phyloP scores from a whole-genome alignment of 2,329 filamentous ascomycete genomes.

The Zasmidium angulare region DNA sequence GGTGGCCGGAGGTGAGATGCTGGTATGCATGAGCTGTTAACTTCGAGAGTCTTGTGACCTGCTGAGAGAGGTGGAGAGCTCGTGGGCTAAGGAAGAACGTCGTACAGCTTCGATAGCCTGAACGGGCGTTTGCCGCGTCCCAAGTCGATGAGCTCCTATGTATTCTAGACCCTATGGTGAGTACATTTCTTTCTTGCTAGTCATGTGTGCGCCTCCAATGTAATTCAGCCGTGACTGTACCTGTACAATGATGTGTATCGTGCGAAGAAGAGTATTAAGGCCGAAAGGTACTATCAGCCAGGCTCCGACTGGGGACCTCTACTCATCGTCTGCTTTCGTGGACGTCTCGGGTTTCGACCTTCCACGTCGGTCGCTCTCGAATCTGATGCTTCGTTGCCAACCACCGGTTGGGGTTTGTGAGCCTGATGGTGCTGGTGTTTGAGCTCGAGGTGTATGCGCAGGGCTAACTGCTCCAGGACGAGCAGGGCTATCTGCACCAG shows the following conservation, averaged over 20 bases:
- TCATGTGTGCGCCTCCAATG: no score
- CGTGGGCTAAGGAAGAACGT: not conserved
- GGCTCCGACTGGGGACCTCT: not conserved
- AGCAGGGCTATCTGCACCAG: not conserved
- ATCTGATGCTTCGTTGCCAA: constrained; percentile 34
- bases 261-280: not conserved
- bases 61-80: not conserved
- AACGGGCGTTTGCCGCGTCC: not conserved
- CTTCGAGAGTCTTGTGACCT: not conserved
- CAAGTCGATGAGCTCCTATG: not conserved
- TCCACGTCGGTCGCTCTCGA: constrained; percentile 9
- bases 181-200: no score
- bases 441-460: not conserved
- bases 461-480: not conserved
- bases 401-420: constrained; percentile 7
- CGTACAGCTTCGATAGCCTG: not conserved
- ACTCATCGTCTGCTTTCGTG: not conserved
- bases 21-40: no score
- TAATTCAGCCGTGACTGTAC: not conserved
- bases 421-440: constrained; percentile 2
- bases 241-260: not conserved
- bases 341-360: not conserved
- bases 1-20: not conserved
- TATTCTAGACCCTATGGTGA: not conserved
- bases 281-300: no score